Evolutionary conservation across 192 early-diverging fungal genomes (phyloP), one percentile per base, ranked within the genome.

Genomic region (Backusella luteola): DNA sequence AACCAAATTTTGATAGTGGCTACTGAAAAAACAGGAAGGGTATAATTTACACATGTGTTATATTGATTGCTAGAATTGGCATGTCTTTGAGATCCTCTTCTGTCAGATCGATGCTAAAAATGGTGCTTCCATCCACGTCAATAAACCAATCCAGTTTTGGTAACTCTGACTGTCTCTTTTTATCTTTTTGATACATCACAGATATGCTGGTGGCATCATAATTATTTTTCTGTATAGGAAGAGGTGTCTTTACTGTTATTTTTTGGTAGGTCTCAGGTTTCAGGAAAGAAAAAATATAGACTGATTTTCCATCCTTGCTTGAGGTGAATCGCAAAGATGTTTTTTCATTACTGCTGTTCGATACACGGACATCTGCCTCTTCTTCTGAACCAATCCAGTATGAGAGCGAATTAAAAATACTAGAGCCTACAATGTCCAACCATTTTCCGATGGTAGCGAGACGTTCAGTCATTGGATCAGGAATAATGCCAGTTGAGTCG

Each of bases 391-490:
- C 32, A 34, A 46, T 49, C 75, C 75, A 76, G 15, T 67, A 76
- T 6, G 75, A 52, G 0, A 36, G 17, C 8, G 75, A 21, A 26
- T 76, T 52, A 76, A 76, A 76, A 11, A 76, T 70, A 41, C 32
- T 6, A 52, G 38, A 15, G 4, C 34, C 21, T 26, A 70, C 67
- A 15, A n/a, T 17, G 19, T 66, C 53, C 1, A 79, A 32, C 78
- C 78, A 79, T 9, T 21, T 29, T 1, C 78, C 78, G 1, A 79
- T 79, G 0, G 29, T 69, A 26, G 9, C 14, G 6, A 79, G 34
- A 6, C 53, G 68, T 0, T 56, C 34, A 14, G 39, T 26, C 67
- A 75, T 75, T 0, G 69, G 53, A 3, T 36, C 26, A 29, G 78
- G 74, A 2, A 79, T 42, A 3, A 8, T 29, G 4, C 78, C 78